These are phyloP conservation scores for Chrysoporthe cubensis DNA, from an alignment of 2,329 filamentous ascomycete genomes.

Conservation along the genomic window DNA sequence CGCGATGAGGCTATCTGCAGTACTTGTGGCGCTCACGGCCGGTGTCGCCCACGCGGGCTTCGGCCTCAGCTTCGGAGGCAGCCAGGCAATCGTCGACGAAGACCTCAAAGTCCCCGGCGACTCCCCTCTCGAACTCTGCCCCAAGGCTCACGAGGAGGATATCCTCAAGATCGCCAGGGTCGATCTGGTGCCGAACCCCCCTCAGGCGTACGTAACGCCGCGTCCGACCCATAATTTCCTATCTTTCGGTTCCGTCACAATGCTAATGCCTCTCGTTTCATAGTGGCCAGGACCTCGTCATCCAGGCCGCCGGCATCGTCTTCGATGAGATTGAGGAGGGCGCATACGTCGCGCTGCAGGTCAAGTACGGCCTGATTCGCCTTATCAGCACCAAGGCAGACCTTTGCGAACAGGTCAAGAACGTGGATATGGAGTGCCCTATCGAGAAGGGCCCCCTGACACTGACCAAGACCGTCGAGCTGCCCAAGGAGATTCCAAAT, in stretches of 20 bases:
- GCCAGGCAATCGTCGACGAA: constrained; percentile 52
- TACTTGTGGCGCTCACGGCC: constrained; percentile 51
- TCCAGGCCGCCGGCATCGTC: constrained; percentile 79
- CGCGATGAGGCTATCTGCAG: constrained; percentile 47
- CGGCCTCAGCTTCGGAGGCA: constrained; percentile 49
- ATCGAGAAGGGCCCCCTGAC: constrained; percentile 76
- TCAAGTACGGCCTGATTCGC: constrained; percentile 94
- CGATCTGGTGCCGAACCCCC: constrained; percentile 84
- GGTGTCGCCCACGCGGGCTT: constrained; percentile 50
- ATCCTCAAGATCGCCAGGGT: constrained; percentile 78
- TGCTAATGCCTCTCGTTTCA: constrained; percentile 11
- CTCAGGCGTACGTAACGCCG: constrained; percentile 69
- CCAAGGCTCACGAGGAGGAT: constrained; percentile 66
- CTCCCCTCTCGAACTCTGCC: constrained; percentile 83
- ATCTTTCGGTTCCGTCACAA: constrained; percentile 4
- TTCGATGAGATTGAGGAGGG: constrained; percentile 73
- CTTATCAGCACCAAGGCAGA: constrained; percentile 81
- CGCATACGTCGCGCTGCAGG: constrained; percentile 78
- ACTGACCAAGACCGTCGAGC: constrained; percentile 79
- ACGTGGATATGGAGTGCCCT: constrained; percentile 89
- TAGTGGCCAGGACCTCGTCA: constrained; percentile 78
- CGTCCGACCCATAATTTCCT: constrained; percentile 7
- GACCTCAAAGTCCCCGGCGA: constrained; percentile 76
- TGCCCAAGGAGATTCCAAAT: constrained; percentile 86
- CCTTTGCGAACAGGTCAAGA: constrained; percentile 85